These are phyloP conservation scores for Kalmusia sp. DNA, from an alignment of 2,329 filamentous ascomycete genomes.

Conservation along the genomic window DNA sequence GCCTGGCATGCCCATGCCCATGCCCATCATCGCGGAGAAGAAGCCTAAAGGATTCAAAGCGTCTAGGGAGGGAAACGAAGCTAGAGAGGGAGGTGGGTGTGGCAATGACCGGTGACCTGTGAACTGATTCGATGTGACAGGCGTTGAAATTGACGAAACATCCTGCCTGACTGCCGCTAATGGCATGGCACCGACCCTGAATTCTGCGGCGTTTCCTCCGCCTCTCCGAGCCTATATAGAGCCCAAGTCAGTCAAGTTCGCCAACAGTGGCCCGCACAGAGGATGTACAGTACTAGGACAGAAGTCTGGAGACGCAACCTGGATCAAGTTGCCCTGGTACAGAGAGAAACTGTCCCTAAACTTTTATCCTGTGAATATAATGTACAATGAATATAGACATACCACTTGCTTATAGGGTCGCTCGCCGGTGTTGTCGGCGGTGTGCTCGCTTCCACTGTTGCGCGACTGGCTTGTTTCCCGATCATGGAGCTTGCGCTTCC, in stretches of 20 bases:
- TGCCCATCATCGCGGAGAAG: background rate
- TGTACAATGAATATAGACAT: too few relatives aligned
- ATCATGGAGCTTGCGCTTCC: slow-evolving; percentile 66
- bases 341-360: slow-evolving; percentile 12
- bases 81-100: background rate
- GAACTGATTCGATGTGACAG: background rate
- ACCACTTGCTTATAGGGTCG: slow-evolving; percentile 65
- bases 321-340: too few relatives aligned
- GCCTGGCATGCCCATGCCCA: background rate
- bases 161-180: background rate
- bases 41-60: background rate
- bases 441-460: slow-evolving; percentile 51
- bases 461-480: slow-evolving; percentile 54
- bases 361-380: too few relatives aligned
- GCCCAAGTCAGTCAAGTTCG: too few relatives aligned
- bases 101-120: background rate
- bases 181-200: background rate
- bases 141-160: background rate
- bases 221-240: too few relatives aligned
- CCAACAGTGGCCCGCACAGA: too few relatives aligned
- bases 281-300: too few relatives aligned
- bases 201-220: background rate
- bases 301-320: too few relatives aligned
- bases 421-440: slow-evolving; percentile 40
- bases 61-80: background rate